Evolutionary conservation across 352 stramenopile species (phyloP), one percentile per base, ranked within the genome.

Genomic region (Globisporangium lucens): DNA sequence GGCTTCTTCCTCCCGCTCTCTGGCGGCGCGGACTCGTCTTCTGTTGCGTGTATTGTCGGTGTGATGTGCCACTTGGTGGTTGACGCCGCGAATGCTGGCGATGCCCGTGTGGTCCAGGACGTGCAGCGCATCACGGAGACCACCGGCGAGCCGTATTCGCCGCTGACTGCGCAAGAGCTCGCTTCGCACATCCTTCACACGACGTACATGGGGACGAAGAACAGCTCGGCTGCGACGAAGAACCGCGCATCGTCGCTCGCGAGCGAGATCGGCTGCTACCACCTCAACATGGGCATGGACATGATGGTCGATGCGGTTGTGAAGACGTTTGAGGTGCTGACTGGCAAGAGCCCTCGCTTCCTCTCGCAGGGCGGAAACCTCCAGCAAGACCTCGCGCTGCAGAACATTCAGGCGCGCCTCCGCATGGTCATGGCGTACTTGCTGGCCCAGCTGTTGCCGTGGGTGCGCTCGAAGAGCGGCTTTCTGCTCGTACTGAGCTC

Each of bases 361-460:
- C 56, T 91, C 36, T 93, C 85, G 22, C 77, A 89, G 27, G 97
- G 97, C 36, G 97, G 97, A 29, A 98, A 89, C 9, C 74, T 95
- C 36, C 80, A 93, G 30, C 90, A 99, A 80, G 97, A 99, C 73
- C 68, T 99, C 41, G 97, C 97, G 29, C 83, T 99, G 1, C 97
- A 99, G 79, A 99, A 99, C 75, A 99, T 99, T 70, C 97, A 99
- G 75, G 97, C 97, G 4, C 87, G 98, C 43, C 72, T 99, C 24
- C 89, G 98, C 56, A 99, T 99, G 98, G 97, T 99, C 22, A 97
- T 98, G 74, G 89, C 97, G 6, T 99, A 99, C 71, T 66, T 99
- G 22, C 88, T 99, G 64, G 98, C 97, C 10, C 98, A 99, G 73
- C 77, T 99, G 17, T 76, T 99, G 56, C 98, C 97, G 8, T 99